Evolutionary conservation across 1,284 basidiomycete genomes (phyloP).

Genomic region (Puccinia novopanici): DNA sequence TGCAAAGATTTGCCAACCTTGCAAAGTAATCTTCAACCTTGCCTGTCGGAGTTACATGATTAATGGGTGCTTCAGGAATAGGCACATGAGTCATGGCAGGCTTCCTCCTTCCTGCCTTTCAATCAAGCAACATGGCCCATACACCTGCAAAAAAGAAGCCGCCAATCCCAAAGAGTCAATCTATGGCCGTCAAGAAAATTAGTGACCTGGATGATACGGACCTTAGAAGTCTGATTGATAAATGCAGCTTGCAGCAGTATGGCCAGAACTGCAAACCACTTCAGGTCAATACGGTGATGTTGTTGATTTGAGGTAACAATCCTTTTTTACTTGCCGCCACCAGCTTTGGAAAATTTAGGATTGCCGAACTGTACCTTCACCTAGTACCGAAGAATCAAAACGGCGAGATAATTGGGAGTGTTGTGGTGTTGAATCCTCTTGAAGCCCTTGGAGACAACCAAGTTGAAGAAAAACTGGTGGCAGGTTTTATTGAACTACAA

Average conservation of each 20-base stretch:
- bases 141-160: neutral
- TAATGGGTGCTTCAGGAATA: neutral
- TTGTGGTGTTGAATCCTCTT: conserved; percentile 19
- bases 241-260: neutral
- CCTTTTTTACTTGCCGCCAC: conserved; percentile 26
- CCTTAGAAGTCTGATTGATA: neutral
- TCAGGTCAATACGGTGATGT: conserved; percentile 11
- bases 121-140: neutral
- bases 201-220: too few species aligned
- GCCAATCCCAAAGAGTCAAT: neutral
- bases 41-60: neutral
- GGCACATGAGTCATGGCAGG: neutral
- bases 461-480: too few species aligned
- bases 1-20: neutral
- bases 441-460: conserved; percentile 1
- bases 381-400: neutral
- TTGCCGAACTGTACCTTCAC: conserved; percentile 11
- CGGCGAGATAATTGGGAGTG: neutral
- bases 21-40: too few species aligned
- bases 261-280: neutral
- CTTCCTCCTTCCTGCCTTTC: neutral
- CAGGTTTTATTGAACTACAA: too few species aligned
- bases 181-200: neutral
- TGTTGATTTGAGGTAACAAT: conserved; percentile 1
- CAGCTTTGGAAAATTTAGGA: conserved; percentile 28